A percentile compares a stretch with the other conserved stretches of the same genome.
Conservation (phyloP, 2,329 filamentous ascomycete genomes). For the Alternaria conjuncta region DNA sequence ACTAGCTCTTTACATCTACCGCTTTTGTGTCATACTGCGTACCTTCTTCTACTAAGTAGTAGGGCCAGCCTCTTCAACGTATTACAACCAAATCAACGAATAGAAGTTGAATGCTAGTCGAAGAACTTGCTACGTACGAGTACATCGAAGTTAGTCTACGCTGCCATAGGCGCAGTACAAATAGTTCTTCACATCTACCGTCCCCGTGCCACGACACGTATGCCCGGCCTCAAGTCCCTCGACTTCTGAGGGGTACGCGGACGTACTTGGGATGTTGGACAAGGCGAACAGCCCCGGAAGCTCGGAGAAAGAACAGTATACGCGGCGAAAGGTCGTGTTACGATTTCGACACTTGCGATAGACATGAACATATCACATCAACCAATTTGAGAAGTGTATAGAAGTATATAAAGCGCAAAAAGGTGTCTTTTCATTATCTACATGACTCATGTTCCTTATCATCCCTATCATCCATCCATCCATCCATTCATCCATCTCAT, state of each 20-base stretch:
- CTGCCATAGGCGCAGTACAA: neutral
- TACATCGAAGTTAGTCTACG: neutral
- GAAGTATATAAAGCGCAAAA: neutral
- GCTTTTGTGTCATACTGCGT: neutral
- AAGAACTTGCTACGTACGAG: neutral
- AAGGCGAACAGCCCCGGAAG: neutral
- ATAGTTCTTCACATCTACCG: neutral
- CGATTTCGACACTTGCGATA: neutral
- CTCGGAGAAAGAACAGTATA: neutral
- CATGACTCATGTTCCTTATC: neutral
- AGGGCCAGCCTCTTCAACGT: neutral
- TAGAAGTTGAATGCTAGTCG: accelerated
- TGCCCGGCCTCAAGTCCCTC: neutral
- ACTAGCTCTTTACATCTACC: neutral
- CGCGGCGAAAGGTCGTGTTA: neutral
- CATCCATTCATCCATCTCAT: neutral
- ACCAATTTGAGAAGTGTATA: neutral
- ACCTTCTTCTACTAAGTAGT: neutral
- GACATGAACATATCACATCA: neutral
- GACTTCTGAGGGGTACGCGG: neutral
- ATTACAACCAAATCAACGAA: neutral
- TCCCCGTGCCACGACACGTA: neutral
- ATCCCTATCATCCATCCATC: neutral
- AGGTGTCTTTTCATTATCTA: constrained; percentile 4
- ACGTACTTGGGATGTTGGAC: neutral